Evolutionary conservation across 768 basidiomycete genomes (phyloP).

Genomic region (Cystobasidium ongulense): DNA sequence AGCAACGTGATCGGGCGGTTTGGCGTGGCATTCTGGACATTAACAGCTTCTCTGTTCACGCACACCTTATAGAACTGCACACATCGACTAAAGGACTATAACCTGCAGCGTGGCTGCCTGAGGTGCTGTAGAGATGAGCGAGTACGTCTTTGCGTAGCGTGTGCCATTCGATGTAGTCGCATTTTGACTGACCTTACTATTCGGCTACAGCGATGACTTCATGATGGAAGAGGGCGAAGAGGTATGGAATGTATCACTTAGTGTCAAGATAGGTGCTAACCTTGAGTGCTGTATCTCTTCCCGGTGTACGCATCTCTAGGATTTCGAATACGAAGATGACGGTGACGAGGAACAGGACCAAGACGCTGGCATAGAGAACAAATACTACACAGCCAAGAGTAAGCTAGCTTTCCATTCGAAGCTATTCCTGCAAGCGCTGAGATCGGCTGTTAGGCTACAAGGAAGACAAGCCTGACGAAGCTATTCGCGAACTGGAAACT

Average conservation of each 20-base stretch:
- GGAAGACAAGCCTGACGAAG: slow-evolving; percentile 85
- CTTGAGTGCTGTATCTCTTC: no score
- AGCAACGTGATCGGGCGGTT: no score
- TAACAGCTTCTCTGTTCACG: no score
- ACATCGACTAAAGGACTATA: not conserved
- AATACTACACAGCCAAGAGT: slow-evolving; percentile 98
- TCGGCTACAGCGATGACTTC: slow-evolving; percentile 17
- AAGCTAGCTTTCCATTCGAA: slow-evolving; percentile 38
- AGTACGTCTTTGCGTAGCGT: not conserved
- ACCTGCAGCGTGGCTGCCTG: not conserved
- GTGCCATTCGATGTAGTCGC: not conserved
- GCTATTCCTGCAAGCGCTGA: not conserved
- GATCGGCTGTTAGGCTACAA: slow-evolving; percentile 62
- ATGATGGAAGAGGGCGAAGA: slow-evolving; percentile 33
- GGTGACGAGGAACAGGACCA: slow-evolving; percentile 69
- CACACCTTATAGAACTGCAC: no score
- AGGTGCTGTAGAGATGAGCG: slow-evolving; percentile 4
- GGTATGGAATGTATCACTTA: not conserved
- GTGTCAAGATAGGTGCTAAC: no score
- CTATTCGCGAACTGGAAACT: slow-evolving; percentile 74
- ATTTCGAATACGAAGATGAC: slow-evolving; percentile 88
- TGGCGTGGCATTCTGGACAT: no score
- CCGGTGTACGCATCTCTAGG: slow-evolving; percentile 71
- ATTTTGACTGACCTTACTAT: not conserved
- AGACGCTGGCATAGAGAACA: slow-evolving; percentile 86